Evolutionary conservation across 2,329 filamentous ascomycete species (phyloP).

Genomic region (Amauroascus verrucosus): DNA sequence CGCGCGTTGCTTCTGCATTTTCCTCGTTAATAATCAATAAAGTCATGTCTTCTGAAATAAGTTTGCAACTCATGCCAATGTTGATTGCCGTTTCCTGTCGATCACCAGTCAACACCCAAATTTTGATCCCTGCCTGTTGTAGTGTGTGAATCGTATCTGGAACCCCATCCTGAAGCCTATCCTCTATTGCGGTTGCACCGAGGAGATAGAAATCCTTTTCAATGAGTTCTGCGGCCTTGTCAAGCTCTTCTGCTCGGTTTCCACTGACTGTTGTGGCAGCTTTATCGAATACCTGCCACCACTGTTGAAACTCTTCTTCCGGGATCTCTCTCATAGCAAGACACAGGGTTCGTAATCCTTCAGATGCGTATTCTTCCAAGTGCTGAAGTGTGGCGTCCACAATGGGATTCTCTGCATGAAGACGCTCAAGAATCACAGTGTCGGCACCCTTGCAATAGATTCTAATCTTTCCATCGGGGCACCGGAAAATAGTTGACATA

Average conservation of each 20-base stretch:
- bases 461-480: conserved; percentile 87
- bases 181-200: conserved; percentile 93
- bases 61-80: conserved; percentile 98
- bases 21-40: conserved; percentile 94
- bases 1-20: conserved; percentile 61
- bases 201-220: conserved; percentile 85
- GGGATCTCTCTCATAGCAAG: conserved; percentile 87
- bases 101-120: conserved; percentile 96
- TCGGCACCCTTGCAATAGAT: conserved; percentile 95
- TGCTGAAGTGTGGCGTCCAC: conserved; percentile 86
- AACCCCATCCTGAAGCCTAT: conserved; percentile 91
- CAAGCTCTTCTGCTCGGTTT: conserved; percentile 84
- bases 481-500: conserved; percentile 96
- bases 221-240: conserved; percentile 93
- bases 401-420: conserved; percentile 71
- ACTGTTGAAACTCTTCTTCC: conserved; percentile 79
- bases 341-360: conserved; percentile 88
- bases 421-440: conserved; percentile 88
- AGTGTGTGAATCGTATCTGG: conserved; percentile 96
- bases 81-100: conserved; percentile 98
- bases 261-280: conserved; percentile 84
- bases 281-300: conserved; percentile 75
- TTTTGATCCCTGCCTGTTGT: conserved; percentile 93
- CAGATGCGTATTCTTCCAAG: conserved; percentile 95
- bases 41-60: conserved; percentile 98